These are phyloP conservation scores for Amborella trichopoda DNA, from an alignment of 164 flowering plant genomes.

Conservation along the genomic window DNA sequence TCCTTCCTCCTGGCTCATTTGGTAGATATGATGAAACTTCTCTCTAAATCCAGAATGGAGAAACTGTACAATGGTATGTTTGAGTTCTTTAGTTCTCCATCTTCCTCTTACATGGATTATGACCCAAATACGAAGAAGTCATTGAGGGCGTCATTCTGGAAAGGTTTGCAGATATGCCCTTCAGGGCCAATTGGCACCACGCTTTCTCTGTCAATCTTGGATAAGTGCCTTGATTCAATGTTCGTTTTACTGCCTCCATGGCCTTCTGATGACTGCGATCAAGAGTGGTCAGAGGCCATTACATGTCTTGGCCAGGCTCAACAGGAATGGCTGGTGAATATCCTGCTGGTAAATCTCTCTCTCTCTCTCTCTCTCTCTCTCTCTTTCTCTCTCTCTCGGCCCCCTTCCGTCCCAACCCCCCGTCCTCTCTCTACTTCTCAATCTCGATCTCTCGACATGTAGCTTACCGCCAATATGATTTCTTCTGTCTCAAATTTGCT, in stretches of 20 bases:
- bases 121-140: constrained; percentile 23
- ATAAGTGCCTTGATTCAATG: constrained; percentile 61
- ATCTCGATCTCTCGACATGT: too few species aligned
- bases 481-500: too few species aligned
- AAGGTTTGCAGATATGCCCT: constrained; percentile 46
- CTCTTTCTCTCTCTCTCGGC: too few species aligned
- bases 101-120: constrained; percentile 21
- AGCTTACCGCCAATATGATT: too few species aligned
- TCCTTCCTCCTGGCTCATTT: constrained; percentile 48
- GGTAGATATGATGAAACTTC: constrained; percentile 38
- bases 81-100: constrained; percentile 27
- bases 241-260: constrained; percentile 44
- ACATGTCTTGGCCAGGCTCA: constrained; percentile 66
- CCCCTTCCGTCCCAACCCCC: too few species aligned
- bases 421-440: too few species aligned
- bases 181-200: constrained; percentile 26
- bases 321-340: constrained; percentile 32
- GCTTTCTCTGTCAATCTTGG: constrained; percentile 31
- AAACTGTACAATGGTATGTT: constrained; percentile 54
- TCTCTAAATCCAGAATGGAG: constrained; percentile 59
- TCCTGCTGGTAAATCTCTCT: constrained; percentile 52
- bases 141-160: constrained; percentile 71
- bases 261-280: constrained; percentile 11
- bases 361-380: too few species aligned
- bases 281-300: constrained; percentile 69